Base-by-base conservation (phyloP, 768 basidiomycete species). In the Leucogyrophana mollusca region DNA sequence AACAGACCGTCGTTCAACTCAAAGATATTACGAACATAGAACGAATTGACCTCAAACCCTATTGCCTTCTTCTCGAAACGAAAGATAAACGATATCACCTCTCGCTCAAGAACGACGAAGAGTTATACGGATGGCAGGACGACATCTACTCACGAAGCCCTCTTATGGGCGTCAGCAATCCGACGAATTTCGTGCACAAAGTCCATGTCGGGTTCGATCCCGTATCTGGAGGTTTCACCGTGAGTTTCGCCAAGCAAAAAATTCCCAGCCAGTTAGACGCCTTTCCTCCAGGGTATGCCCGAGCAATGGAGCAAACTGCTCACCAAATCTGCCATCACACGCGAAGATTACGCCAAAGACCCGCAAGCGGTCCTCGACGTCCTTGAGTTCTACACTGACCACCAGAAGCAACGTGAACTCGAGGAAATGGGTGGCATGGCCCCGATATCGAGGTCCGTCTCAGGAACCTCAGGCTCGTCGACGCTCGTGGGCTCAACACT, bases 181-280 rank as follows among this genome's bases (percentile, higher is more conserved):
- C 95, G 0, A 97, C 94, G 7, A 95, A 99, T 67, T 98, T 99
- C 61, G 92, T 97, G 0, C 95, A 99, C 72, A 94, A 97, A 64
- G 94, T 98, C 2, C 95, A 98, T 67, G 95, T 98, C 46, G 94
- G 94, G 3, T 97, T 94, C 57, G 95, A 99, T 69, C 90, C 94
- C 2, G 74, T 90, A 35, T 87, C 88, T 34, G 95, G 95, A 9
- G 92, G 85, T 13, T 99, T 99, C 66, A 97, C 94, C 13, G 92
- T 90, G 58, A 56, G 89, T 77, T 30, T n/a, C 46, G 13, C 27
- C 7, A 13, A 30, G 6, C 7, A 6, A 30, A 6, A 33, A 25
- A 22, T 14, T 23, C 34, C n/a, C 13, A 23, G 23, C 13, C 22
- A 40, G 30, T 20, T 34, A 30, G 27, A 30, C 27, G 10, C 40